Evolutionary conservation across 2,329 filamentous ascomycete genomes (phyloP).

Genomic region (Sporothrix luriei): DNA sequence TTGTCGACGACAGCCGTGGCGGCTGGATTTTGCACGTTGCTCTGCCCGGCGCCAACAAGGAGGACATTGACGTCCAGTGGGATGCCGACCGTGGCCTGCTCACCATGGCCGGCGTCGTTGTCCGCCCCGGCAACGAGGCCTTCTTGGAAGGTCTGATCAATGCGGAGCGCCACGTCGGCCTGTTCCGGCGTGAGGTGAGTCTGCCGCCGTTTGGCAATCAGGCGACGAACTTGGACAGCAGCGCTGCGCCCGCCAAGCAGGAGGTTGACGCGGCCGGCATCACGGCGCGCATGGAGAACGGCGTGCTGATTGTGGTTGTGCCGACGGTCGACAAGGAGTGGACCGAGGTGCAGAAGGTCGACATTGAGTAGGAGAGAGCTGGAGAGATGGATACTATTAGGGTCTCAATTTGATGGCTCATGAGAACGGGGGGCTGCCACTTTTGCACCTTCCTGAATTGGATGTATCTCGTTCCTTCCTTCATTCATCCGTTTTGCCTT

Average conservation of each 20-base stretch:
- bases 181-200: conserved; percentile 71
- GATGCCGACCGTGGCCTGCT: conserved; percentile 68
- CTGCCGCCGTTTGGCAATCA: conserved; percentile 51
- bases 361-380: conserved; percentile 51
- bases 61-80: conserved; percentile 71
- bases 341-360: conserved; percentile 64
- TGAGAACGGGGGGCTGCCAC: not conserved
- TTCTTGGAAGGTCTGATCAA: conserved; percentile 65
- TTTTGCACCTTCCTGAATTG: not conserved
- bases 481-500: not conserved
- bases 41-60: conserved; percentile 76
- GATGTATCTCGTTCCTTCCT: conserved; percentile 21
- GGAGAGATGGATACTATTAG: not conserved
- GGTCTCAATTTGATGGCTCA: conserved; percentile 19
- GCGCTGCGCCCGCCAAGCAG: conserved; percentile 39
- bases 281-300: conserved; percentile 75
- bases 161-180: conserved; percentile 70
- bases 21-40: conserved; percentile 70
- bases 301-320: conserved; percentile 73
- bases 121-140: conserved; percentile 71
- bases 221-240: not conserved
- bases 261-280: conserved; percentile 69
- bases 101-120: conserved; percentile 70
- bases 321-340: conserved; percentile 66
- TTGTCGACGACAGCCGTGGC: conserved; percentile 49